Evolutionary conservation across 257 asterid species (phyloP).

Genomic region (Anisodus acutangulus): DNA sequence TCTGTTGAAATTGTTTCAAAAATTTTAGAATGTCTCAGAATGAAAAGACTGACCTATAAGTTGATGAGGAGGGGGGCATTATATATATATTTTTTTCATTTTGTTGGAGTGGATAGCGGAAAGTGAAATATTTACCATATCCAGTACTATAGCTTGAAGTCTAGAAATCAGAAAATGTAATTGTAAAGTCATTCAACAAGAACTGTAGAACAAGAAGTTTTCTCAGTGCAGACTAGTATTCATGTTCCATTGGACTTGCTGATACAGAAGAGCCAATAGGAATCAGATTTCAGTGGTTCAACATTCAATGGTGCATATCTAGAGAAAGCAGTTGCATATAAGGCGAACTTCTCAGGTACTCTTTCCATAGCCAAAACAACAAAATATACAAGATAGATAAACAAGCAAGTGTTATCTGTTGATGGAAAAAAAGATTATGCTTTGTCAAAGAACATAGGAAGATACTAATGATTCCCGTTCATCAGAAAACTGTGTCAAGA

Average conservation of each 20-base stretch:
- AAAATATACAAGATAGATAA: too few relatives aligned
- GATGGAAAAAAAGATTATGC: neutral
- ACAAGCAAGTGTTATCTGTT: neutral
- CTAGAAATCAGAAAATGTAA: neutral
- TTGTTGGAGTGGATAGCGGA: neutral
- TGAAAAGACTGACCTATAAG: neutral
- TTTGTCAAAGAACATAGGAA: neutral
- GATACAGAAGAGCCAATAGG: constrained; percentile 96
- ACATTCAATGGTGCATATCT: constrained; percentile 93
- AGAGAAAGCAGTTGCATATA: constrained; percentile 94
- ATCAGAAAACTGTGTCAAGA: neutral
- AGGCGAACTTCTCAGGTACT: constrained; percentile 80
- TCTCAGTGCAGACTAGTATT: constrained; percentile 40
- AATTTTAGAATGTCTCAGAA: neutral
- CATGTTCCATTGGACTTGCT: constrained; percentile 47
- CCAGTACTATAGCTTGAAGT: too few relatives aligned
- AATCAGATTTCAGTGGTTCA: constrained; percentile 94
- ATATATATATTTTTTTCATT: neutral
- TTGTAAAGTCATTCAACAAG: constrained; percentile 19
- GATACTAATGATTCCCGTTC: neutral
- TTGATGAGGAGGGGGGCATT: neutral
- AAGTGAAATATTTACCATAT: too few relatives aligned
- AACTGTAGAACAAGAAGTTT: constrained; percentile 29
- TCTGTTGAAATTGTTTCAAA: neutral
- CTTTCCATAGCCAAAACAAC: neutral